Evolutionary conservation across 2,329 filamentous ascomycete species (phyloP).

Genomic region (Graphilbum ipis-grandicollis): DNA sequence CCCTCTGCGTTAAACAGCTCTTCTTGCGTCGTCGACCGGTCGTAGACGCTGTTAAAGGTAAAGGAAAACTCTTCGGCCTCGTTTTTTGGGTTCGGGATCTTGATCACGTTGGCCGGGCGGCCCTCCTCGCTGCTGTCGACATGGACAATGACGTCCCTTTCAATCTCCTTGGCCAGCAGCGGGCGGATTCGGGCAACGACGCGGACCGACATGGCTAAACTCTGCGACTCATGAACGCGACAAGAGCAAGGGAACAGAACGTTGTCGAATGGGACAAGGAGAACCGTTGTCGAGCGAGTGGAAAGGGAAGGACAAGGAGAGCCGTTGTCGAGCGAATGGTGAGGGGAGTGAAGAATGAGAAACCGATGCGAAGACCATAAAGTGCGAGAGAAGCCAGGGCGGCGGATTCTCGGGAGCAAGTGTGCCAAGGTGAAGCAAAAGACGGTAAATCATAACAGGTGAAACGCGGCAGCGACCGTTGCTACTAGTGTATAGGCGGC

Average conservation of each 20-base stretch:
- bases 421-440: too few species aligned
- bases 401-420: too few species aligned
- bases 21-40: slow-evolving; percentile 63
- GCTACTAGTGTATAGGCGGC: neutral
- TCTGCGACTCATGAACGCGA: neutral
- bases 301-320: too few species aligned
- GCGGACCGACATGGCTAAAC: slow-evolving; percentile 44
- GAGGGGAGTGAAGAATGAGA: too few species aligned
- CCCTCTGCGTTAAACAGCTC: slow-evolving; percentile 76
- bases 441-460: too few species aligned
- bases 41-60: slow-evolving; percentile 87
- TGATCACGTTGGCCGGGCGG: slow-evolving; percentile 51
- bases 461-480: too few species aligned
- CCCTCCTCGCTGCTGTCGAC: slow-evolving; percentile 45
- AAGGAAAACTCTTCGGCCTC: slow-evolving; percentile 83
- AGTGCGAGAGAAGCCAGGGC: too few species aligned
- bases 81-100: slow-evolving; percentile 90
- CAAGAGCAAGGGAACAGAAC: too few species aligned
- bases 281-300: too few species aligned
- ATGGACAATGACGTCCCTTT: slow-evolving; percentile 72
- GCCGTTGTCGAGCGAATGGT: too few species aligned
- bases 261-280: too few species aligned
- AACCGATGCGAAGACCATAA: too few species aligned
- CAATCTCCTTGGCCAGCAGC: slow-evolving; percentile 67
- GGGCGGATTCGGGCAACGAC: slow-evolving; percentile 86